These are phyloP conservation scores for Leishmania tarentolae DNA, from an alignment of 208 protist species.

Conservation along the genomic window DNA sequence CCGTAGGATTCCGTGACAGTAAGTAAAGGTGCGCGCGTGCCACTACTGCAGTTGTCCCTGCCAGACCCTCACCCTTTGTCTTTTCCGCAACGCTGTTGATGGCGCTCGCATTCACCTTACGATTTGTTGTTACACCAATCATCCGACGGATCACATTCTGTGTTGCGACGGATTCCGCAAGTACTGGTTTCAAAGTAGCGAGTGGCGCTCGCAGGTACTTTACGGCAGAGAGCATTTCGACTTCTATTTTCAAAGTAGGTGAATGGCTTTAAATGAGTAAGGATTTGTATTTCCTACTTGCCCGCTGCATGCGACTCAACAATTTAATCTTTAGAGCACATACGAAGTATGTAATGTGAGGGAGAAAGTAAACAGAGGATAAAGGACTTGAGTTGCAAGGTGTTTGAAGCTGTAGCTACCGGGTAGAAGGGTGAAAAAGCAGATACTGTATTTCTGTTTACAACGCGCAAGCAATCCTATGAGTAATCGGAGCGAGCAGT, in stretches of 20 bases:
- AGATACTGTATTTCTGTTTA: neutral
- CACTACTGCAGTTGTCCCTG: conserved; percentile 55
- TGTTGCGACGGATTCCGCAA: conserved; percentile 58
- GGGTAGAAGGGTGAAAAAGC: neutral
- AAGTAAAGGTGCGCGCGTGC: conserved; percentile 58
- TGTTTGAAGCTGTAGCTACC: neutral
- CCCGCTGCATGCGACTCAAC: neutral
- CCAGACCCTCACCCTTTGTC: conserved; percentile 70
- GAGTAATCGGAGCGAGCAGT: neutral
- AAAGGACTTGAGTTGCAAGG: conserved; percentile 1
- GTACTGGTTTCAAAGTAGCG: conserved; percentile 70
- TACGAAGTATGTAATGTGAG: conserved; percentile 5
- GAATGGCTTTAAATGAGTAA: neutral
- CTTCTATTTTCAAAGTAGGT: neutral
- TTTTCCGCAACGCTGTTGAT: conserved; percentile 77
- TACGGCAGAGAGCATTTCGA: conserved; percentile 53
- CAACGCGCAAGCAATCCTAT: neutral
- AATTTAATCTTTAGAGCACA: neutral
- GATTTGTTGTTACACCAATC: conserved; percentile 47
- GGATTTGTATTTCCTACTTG: neutral
- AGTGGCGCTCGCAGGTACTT: conserved; percentile 52
- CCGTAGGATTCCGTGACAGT: conserved; percentile 44
- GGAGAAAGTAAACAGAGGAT: neutral
- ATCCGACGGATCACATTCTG: conserved; percentile 61
- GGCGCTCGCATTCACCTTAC: conserved; percentile 44